A percentile compares a stretch with the other conserved stretches of the same genome.
Evolutionary conservation across 805 yeast genomes (phyloP).

Genomic region (Sugiyamaella americana): DNA sequence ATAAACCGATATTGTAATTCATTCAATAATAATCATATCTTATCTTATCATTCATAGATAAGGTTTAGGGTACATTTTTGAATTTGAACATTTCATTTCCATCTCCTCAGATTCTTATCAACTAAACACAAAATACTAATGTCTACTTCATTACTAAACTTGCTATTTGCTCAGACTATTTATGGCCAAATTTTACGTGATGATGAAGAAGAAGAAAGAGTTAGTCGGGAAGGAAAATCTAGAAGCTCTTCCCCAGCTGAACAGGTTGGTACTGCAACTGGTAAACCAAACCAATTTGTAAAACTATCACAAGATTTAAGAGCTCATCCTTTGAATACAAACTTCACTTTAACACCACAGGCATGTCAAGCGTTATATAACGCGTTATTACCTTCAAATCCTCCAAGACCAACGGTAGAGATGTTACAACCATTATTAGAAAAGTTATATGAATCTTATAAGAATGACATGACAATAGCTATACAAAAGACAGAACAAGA

Average conservation of each 20-base stretch:
- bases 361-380: conserved; percentile 22
- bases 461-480: conserved; percentile 20
- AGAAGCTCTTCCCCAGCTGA: neutral
- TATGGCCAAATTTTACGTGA: conserved; percentile 18
- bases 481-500: conserved; percentile 32
- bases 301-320: conserved; percentile 17
- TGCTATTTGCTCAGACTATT: conserved; percentile 25
- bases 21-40: too few species aligned
- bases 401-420: conserved; percentile 15
- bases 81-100: too few species aligned
- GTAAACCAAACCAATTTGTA: conserved; percentile 10
- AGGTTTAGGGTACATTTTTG: too few species aligned
- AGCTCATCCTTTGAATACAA: conserved; percentile 21
- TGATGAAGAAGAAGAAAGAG: conserved; percentile 4
- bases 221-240: neutral
- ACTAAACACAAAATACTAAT: too few species aligned
- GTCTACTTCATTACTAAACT: conserved; percentile 24
- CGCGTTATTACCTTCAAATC: conserved; percentile 21
- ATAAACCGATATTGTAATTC: too few species aligned
- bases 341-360: conserved; percentile 20
- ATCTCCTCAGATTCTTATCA: too few species aligned
- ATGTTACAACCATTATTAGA: conserved; percentile 20
- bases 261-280: conserved; percentile 1
- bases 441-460: conserved; percentile 22
- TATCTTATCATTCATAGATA: too few species aligned